Evolutionary conservation across 1,284 basidiomycete genomes (phyloP), one percentile per base, ranked within the genome.

Genomic region (Phylloporus sp.): DNA sequence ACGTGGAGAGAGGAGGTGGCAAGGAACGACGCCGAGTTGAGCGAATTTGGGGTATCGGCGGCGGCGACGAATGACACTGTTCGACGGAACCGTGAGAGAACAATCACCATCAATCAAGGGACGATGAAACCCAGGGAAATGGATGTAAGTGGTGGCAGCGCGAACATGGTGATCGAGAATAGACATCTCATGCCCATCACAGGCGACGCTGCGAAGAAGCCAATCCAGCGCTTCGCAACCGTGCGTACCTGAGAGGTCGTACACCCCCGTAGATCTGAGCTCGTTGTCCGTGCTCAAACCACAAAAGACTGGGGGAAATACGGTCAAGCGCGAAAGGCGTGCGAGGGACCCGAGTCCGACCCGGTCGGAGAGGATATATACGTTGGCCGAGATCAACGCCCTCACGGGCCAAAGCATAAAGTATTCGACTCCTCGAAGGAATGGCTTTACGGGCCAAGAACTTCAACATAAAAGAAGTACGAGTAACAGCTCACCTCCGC

Each of bases 1-100:
- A 79, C 82, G 8, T 87, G 86, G 85, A 74, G 84, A 40, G 82
- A 86, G 67, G 79, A 83, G 54, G 82, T 84, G 1, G 80, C 81
- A 12, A 72, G 77, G 59, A 79, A 80, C 61, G 75, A 58, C 69
- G 72, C 54, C 26, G 57, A 28, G 52, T 37, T 53, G 66, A 61
- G 63, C 46, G 70, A 68, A 49, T 68, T 73, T 49, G 74, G 74
- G 49, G 73, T 74, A 76, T 60, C 70, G 22, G 34, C 50, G 15
- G 34, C 37, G 47, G 61, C 24, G 49, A 66, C 56, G 31, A 72
- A 64, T 31, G 63, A 65, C 24, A 52, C 70, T 18, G 46, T 60
- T 31, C 67, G 64, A 47, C 66, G 53, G 32, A 63, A 22, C 31
- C 60, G 24, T 29, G 67, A 70, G 34, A 64, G 44, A 50, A 57